Evolutionary conservation across 306 rosid genomes (phyloP).

Genomic region (Ammopiptanthus mongolicus): DNA sequence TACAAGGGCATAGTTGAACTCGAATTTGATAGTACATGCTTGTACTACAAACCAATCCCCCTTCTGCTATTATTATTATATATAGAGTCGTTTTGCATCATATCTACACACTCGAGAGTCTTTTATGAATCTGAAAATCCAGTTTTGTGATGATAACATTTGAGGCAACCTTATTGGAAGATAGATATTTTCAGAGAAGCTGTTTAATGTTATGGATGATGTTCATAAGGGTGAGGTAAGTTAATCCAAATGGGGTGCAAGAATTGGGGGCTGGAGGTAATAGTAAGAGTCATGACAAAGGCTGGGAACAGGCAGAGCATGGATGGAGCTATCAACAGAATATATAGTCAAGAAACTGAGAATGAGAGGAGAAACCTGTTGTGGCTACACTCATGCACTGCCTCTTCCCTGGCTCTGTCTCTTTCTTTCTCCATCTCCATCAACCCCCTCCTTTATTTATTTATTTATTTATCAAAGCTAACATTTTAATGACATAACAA

Average conservation of each 20-base stretch:
- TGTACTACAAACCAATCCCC: constrained; percentile 22
- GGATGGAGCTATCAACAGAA: constrained; percentile 61
- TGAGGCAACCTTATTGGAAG: not conserved
- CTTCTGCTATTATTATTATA: not conserved
- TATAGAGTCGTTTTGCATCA: not conserved
- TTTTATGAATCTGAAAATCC: not conserved
- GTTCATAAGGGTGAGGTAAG: not conserved
- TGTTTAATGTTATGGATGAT: not conserved
- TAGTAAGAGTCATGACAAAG: constrained; percentile 22
- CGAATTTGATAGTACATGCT: constrained; percentile 24
- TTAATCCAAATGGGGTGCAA: not conserved
- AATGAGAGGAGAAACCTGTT: constrained; percentile 20
- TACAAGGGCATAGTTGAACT: constrained; percentile 13
- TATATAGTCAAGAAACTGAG: not conserved
- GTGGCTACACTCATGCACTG: constrained; percentile 89
- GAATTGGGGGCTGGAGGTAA: not conserved
- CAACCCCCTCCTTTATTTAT: not conserved
- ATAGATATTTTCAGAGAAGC: not conserved
- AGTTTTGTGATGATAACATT: not conserved
- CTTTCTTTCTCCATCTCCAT: not conserved
- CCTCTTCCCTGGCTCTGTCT: constrained; percentile 92
- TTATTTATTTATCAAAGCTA: not conserved
- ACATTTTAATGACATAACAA: not conserved
- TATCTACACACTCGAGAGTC: not conserved
- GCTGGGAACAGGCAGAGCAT: constrained; percentile 77